A percentile compares a stretch with the other conserved stretches of the same genome.
phyloP scores from a whole-genome alignment of 495 filamentous ascomycete genomes.

The Cercophora newfieldiana region DNA sequence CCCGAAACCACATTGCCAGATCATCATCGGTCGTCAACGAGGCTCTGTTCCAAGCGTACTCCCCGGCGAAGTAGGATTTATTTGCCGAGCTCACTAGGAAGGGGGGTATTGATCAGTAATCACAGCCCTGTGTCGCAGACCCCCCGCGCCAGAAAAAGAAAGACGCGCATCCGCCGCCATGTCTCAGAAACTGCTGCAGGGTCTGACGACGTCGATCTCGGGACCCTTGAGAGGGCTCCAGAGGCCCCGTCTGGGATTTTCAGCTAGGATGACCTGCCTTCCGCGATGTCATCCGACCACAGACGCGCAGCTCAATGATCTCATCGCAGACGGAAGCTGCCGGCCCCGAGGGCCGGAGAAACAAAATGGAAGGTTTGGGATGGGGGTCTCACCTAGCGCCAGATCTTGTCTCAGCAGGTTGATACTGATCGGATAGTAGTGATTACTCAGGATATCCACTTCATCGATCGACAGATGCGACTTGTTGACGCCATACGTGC shows the following conservation, averaged over 20 bases:
- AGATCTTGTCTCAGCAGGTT: conserved; percentile 46
- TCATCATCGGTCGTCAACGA: conserved; percentile 28
- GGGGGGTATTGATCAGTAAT: conserved; percentile 6
- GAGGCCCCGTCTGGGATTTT: not conserved
- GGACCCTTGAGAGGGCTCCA: not conserved
- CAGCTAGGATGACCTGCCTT: not conserved
- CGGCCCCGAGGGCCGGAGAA: not conserved
- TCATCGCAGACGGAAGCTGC: not conserved
- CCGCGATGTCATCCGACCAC: not conserved
- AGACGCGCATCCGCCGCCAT: not conserved
- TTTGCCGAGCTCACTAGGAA: conserved; percentile 31
- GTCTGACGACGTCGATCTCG: not conserved
- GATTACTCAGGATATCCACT: conserved; percentile 55
- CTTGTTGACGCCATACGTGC: conserved; percentile 56
- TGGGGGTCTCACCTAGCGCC: conserved; percentile 31
- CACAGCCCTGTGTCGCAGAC: not conserved
- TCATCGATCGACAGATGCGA: conserved; percentile 48
- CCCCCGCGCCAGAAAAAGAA: not conserved
- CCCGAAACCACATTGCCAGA: conserved; percentile 45
- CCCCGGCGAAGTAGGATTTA: conserved; percentile 51
- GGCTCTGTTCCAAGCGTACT: conserved; percentile 53
- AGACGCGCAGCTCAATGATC: not conserved
- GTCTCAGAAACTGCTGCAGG: too few relatives aligned
- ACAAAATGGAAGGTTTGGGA: not conserved
- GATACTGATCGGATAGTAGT: conserved; percentile 53